Evolutionary conservation across 306 rosid genomes (phyloP).

Genomic region (Gillenia trifoliata): DNA sequence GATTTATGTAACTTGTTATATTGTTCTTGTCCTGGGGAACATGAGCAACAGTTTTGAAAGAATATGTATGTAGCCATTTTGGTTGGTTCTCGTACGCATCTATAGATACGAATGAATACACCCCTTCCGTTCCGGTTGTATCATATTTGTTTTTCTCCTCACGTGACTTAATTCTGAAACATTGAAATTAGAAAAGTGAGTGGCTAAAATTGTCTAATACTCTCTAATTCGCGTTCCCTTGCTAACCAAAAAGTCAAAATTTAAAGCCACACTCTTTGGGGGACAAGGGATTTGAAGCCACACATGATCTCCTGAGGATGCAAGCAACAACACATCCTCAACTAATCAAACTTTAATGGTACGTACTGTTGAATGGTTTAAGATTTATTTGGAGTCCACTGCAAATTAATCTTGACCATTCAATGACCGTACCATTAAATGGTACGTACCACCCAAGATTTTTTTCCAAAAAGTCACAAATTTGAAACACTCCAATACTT

Average conservation of each 20-base stretch:
- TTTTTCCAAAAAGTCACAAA: not conserved
- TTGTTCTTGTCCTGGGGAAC: not conserved
- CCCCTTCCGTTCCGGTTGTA: too few relatives aligned
- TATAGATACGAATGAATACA: not conserved
- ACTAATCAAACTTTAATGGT: too few relatives aligned
- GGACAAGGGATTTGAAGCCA: not conserved
- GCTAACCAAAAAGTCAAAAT: not conserved
- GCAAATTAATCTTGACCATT: too few relatives aligned
- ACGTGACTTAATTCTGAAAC: too few relatives aligned
- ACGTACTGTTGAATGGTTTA: too few relatives aligned
- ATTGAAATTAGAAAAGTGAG: not conserved
- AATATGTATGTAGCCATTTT: not conserved
- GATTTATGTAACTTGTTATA: not conserved
- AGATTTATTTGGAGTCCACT: too few relatives aligned
- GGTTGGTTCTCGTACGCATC: not conserved
- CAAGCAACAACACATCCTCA: not conserved
- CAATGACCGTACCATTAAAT: too few relatives aligned
- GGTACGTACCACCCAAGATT: too few relatives aligned
- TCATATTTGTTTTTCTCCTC: not conserved
- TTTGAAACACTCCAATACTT: not conserved
- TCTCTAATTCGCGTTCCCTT: not conserved
- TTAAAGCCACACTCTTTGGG: not conserved
- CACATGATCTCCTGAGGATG: not conserved
- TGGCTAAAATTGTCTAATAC: not conserved
- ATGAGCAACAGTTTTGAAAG: not conserved